Evolutionary conservation across 2,329 filamentous ascomycete genomes (phyloP), one percentile per base, ranked within the genome.

Genomic region (Ceratocystis albifundus): DNA sequence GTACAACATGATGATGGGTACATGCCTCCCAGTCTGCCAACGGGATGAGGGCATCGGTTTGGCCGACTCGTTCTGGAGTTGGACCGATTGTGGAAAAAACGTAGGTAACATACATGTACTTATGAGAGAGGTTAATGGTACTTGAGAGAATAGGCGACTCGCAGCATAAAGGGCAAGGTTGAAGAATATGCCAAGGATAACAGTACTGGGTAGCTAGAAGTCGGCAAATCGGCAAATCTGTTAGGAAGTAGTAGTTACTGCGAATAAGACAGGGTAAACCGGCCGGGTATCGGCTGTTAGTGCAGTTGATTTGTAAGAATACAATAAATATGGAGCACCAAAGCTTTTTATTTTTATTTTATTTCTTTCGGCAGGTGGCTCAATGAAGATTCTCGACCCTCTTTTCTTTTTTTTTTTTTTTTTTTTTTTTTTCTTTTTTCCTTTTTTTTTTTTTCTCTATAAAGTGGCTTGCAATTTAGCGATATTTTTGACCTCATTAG

Each of bases 271-370:
- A 22, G 46, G n/a, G 7, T 12, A 8, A 2, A 20, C 8, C 46
- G 20, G 46, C 5, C 53, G 53, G 28, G 28, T 57, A 17, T 59
- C 53, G 53, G 28, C 8, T 28, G 25, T 53, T 28, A 48, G 12
- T 25, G 10, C 36, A 17, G 53, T 10, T 59, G 53, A 59, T 59
- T 59, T 59, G 53, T 59, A 59, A 32, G 28, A 59, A 59, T 3
- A 36, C 32, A 36, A 36, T 32, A 59, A 59, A 30, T 59, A 32
- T 59, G 25, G 53, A 4, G 28, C 25, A 7, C 12, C 20, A 8
- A 25, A 3, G 48, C 22, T 15, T 53, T 5, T 53, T 53, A 15
- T 53, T 25, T 53, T 53, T 28, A n/a, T 53, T 5, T 50, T 3
- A 3, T n/a, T 25, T 8, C 28, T 53, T 53, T 25, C 20, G 36